Conservation (phyloP, 306 rosid genomes). For the Senna tora region DNA sequence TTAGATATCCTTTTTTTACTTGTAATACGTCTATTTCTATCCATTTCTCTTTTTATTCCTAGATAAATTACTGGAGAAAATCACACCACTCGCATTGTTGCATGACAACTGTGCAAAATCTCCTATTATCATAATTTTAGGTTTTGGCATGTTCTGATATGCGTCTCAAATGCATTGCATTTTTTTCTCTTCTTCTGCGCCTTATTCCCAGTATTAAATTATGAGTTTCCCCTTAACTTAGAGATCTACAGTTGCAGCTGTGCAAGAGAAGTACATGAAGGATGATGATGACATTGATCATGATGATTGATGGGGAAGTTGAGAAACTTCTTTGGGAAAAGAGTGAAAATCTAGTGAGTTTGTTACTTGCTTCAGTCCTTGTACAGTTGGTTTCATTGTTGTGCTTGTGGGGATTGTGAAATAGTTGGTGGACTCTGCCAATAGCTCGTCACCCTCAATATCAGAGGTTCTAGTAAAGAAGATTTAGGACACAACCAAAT, state of each 20-base stretch:
- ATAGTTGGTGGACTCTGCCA: neutral
- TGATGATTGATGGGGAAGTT: slow-evolving; percentile 36
- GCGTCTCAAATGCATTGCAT: slow-evolving; percentile 15
- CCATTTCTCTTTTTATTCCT: slow-evolving; percentile 26
- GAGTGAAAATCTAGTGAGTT: slow-evolving; percentile 3
- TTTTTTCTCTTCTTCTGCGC: slow-evolving; percentile 8
- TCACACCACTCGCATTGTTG: slow-evolving; percentile 4
- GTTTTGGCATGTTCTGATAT: neutral
- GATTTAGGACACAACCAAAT: neutral
- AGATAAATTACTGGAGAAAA: slow-evolving; percentile 10
- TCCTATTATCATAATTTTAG: neutral
- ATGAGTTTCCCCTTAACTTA: slow-evolving; percentile 56
- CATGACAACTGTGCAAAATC: neutral
- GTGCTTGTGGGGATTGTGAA: neutral
- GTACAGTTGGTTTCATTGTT: neutral
- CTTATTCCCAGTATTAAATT: slow-evolving; percentile 15
- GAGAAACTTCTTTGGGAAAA: neutral
- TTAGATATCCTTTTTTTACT: slow-evolving; percentile 79
- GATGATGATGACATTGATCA: slow-evolving; percentile 63
- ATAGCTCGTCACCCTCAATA: neutral
- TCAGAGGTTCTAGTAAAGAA: neutral
- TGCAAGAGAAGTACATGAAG: slow-evolving; percentile 95
- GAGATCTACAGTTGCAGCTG: slow-evolving; percentile 84
- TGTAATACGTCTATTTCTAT: slow-evolving; percentile 12
- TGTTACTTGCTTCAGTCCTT: slow-evolving; percentile 1